A percentile compares a stretch with the other conserved stretches of the same genome.
phyloP scores from a whole-genome alignment of 768 basidiomycete genomes.

The Rhizopogon vesiculosus region DNA sequence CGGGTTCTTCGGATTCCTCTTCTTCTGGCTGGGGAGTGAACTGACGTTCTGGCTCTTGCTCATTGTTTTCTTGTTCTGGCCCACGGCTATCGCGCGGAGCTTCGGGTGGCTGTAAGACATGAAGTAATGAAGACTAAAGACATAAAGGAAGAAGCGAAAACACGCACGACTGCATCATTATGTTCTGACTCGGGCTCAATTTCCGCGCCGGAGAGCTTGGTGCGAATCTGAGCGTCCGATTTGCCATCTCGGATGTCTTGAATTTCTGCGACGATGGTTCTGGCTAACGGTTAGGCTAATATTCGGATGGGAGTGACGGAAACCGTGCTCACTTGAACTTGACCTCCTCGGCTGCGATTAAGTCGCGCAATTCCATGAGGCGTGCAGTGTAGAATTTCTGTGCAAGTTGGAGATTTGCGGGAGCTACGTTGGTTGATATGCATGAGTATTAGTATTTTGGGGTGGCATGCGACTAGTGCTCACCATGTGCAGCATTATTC shows the following conservation, averaged over 20 bases:
- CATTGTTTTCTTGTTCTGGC: background rate
- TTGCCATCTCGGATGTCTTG: constrained; percentile 66
- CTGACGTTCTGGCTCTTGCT: background rate
- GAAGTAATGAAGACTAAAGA: background rate
- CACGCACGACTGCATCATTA: background rate
- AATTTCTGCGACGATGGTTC: constrained; percentile 68
- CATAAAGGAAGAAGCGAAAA: background rate
- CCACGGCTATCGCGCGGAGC: background rate
- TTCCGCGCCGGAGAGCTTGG: constrained; percentile 20
- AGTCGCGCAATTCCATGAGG: constrained; percentile 63
- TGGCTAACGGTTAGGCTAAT: constrained; percentile 18
- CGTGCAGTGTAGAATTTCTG: constrained; percentile 70
- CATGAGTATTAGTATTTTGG: background rate
- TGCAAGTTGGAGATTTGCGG: constrained; percentile 63
- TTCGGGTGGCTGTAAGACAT: background rate
- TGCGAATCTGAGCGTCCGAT: constrained; percentile 52
- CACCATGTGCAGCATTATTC: constrained; percentile 51
- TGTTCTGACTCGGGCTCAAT: background rate
- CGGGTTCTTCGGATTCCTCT: background rate
- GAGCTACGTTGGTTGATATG: constrained; percentile 37
- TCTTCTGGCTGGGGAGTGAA: background rate
- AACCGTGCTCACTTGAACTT: constrained; percentile 64
- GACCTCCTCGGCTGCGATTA: constrained; percentile 68
- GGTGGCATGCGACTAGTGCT: constrained; percentile 9
- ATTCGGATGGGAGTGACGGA: background rate